These are phyloP conservation scores for Nepenthes alata DNA, from an alignment of 179 eudicot species.

Conservation along the genomic window DNA sequence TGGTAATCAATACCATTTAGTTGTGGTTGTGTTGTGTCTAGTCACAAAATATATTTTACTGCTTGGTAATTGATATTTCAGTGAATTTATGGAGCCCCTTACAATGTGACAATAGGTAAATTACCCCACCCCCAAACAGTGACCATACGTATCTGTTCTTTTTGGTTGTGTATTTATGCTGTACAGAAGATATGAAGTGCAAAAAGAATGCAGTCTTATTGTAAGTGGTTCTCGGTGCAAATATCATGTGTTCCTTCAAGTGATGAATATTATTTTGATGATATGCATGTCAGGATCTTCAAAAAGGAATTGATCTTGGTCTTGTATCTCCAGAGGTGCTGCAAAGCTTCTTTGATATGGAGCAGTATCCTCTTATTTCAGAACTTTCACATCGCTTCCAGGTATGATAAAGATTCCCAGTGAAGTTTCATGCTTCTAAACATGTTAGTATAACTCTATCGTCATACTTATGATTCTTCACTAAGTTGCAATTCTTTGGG, in stretches of 20 bases:
- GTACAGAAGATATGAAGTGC: neutral
- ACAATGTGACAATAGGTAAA: too few relatives aligned
- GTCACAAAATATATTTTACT: too few relatives aligned
- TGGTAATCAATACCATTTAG: too few relatives aligned
- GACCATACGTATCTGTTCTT: too few relatives aligned
- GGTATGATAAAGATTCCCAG: slow-evolving; percentile 24
- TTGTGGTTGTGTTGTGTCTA: too few relatives aligned
- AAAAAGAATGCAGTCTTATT: neutral
- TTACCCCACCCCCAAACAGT: too few relatives aligned
- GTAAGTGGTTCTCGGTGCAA: neutral
- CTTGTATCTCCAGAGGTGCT: slow-evolving; percentile 92
- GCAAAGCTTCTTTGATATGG: slow-evolving; percentile 91
- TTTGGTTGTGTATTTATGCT: slow-evolving; percentile 1
- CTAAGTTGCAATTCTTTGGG: neutral
- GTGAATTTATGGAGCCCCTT: too few relatives aligned
- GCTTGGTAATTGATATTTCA: too few relatives aligned
- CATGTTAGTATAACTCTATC: neutral
- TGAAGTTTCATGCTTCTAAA: neutral
- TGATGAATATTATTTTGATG: slow-evolving; percentile 5
- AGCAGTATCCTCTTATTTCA: slow-evolving; percentile 71
- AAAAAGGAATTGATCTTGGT: slow-evolving; percentile 93
- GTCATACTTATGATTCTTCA: neutral
- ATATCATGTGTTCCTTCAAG: slow-evolving; percentile 2
- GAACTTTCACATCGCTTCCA: slow-evolving; percentile 84
- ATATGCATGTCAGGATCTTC: slow-evolving; percentile 56